These are phyloP conservation scores for Syzygium grande DNA, from an alignment of 345 rosid genomes.

Conservation along the genomic window DNA sequence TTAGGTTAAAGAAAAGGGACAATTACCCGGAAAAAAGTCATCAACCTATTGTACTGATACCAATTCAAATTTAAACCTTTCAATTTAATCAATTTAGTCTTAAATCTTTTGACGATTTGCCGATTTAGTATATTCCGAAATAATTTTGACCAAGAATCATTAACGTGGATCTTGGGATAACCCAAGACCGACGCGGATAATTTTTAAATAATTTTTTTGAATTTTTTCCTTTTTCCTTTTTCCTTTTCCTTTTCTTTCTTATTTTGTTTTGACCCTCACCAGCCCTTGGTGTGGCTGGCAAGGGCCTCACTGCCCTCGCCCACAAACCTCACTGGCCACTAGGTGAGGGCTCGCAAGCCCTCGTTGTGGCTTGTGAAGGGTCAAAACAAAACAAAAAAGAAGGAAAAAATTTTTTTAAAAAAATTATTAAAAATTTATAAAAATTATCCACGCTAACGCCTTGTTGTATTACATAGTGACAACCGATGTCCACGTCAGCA, in stretches of 20 bases:
- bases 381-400: no score
- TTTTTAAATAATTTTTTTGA: background rate
- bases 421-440: background rate
- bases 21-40: no score
- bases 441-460: fast-evolving
- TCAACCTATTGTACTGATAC: no score
- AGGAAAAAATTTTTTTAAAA: no score
- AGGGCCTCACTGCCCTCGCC: fast-evolving
- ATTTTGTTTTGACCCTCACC: background rate
- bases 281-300: fast-evolving
- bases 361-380: fast-evolving
- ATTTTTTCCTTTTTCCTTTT: background rate
- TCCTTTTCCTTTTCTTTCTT: background rate
- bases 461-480: no score
- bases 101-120: fast-evolving
- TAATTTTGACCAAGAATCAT: fast-evolving
- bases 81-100: fast-evolving
- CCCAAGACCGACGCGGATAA: no score
- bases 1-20: no score
- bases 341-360: fast-evolving
- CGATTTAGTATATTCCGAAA: no score
- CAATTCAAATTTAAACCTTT: background rate
- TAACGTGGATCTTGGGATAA: no score
- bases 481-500: fast-evolving
- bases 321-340: fast-evolving